phyloP scores from a whole-genome alignment of 345 rosid species.

The Murraya koenigii region DNA sequence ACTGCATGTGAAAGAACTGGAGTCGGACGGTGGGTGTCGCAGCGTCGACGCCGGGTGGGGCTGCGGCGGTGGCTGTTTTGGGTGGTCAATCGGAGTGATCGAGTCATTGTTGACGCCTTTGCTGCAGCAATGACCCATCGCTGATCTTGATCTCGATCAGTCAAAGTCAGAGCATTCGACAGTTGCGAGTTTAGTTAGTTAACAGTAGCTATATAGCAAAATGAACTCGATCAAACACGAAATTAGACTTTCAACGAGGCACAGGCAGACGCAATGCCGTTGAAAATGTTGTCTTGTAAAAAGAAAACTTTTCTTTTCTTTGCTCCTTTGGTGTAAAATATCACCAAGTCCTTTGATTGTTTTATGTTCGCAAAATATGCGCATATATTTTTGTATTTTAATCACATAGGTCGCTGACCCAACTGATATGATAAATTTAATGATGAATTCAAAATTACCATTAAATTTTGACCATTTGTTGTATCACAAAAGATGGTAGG shows the following conservation, averaged over 20 bases:
- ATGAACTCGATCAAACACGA: too few species aligned
- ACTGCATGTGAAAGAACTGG: slow-evolving; percentile 53
- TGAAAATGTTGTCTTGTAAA: not conserved
- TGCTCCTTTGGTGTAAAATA: too few species aligned
- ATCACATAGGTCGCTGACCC: too few species aligned
- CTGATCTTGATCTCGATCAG: slow-evolving; percentile 17
- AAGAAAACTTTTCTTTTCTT: too few species aligned
- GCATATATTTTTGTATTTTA: too few species aligned
- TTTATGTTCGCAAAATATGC: too few species aligned
- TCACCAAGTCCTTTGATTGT: not conserved
- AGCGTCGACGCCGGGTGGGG: not conserved
- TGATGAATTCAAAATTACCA: too few species aligned
- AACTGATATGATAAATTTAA: too few species aligned
- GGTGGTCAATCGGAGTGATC: slow-evolving; percentile 18
- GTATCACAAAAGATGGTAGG: too few species aligned
- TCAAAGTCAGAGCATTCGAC: slow-evolving; percentile 25
- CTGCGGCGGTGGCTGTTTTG: slow-evolving; percentile 23
- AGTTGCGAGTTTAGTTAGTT: not conserved
- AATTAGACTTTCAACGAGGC: not conserved
- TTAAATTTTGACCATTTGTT: too few species aligned
- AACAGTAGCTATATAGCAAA: not conserved
- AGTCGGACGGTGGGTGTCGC: slow-evolving; percentile 34
- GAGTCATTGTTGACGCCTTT: slow-evolving; percentile 35
- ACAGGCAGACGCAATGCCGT: not conserved
- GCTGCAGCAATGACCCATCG: slow-evolving; percentile 89